phyloP scores from a whole-genome alignment of 768 basidiomycete genomes.

The Trametes cingulata region DNA sequence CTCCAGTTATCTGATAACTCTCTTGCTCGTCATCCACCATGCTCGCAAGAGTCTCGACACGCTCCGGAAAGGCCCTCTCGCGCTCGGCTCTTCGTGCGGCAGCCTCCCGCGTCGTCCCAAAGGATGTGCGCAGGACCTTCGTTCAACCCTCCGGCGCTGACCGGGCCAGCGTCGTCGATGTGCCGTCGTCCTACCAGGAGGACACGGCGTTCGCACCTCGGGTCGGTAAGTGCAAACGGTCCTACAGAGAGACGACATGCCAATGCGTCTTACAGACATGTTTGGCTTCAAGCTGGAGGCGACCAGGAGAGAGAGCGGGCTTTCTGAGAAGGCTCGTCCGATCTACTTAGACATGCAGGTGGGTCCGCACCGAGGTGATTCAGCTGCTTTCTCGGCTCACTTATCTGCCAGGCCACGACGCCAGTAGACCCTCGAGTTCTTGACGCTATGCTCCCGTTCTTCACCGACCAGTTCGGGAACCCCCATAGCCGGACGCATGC shows the following conservation, averaged over 20 bases:
- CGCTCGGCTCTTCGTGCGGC: constrained; percentile 26
- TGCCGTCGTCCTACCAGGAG: constrained; percentile 72
- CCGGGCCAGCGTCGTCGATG: constrained; percentile 79
- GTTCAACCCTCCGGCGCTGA: constrained; percentile 84
- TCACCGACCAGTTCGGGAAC: constrained; percentile 96
- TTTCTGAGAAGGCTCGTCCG: constrained; percentile 69
- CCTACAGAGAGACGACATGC: background rate
- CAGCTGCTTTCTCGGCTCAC: constrained; percentile 1
- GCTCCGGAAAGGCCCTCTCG: constrained; percentile 27
- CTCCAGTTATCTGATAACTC: constrained; percentile 31
- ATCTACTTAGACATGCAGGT: constrained; percentile 99
- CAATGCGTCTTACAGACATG: constrained; percentile 63
- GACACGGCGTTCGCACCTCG: constrained; percentile 70
- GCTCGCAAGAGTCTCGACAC: constrained; percentile 32
- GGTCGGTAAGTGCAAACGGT: constrained; percentile 48
- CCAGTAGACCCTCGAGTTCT: constrained; percentile 96
- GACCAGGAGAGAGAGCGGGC: constrained; percentile 56
- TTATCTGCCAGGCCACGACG: constrained; percentile 77
- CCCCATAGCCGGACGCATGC: constrained; percentile 98
- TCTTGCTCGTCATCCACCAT: constrained; percentile 27
- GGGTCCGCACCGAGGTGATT: constrained; percentile 24
- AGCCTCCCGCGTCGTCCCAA: constrained; percentile 6
- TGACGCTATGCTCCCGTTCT: constrained; percentile 93
- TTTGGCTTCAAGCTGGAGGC: constrained; percentile 82
- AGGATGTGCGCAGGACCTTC: constrained; percentile 51